phyloP scores from a whole-genome alignment of 768 basidiomycete species.

The Russula emetica region DNA sequence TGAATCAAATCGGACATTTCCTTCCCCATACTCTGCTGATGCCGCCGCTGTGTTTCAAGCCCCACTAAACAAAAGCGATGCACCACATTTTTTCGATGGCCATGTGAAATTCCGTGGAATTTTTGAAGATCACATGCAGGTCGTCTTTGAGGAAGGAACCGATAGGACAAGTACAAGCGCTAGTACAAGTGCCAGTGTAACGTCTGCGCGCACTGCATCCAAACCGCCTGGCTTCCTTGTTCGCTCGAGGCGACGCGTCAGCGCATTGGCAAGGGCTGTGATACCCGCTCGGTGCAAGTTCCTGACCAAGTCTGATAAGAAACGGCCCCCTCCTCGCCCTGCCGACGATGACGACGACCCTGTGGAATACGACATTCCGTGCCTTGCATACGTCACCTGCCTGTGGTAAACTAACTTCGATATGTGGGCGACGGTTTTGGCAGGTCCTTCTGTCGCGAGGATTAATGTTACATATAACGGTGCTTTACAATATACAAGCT shows the following conservation, averaged over 20 bases:
- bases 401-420: conserved; percentile 4
- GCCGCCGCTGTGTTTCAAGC: conserved; percentile 16
- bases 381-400: conserved; percentile 22
- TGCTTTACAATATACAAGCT: background rate
- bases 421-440: background rate
- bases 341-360: background rate
- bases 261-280: background rate
- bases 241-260: conserved; percentile 9
- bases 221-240: background rate
- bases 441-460: background rate
- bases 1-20: conserved; percentile 10
- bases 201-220: background rate
- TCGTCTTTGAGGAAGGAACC: background rate
- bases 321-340: background rate
- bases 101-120: background rate
- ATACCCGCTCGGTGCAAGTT: conserved; percentile 1
- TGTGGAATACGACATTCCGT: conserved; percentile 19
- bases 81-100: background rate
- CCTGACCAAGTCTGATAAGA: background rate
- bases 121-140: background rate
- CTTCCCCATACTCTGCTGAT: conserved; percentile 17
- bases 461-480: conserved; percentile 3
- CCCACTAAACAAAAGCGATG: background rate
- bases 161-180: conserved; percentile 6
- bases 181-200: background rate